These are phyloP conservation scores for Marasmius tenuissimus DNA, from an alignment of 1,284 basidiomycete genomes.

Conservation along the genomic window DNA sequence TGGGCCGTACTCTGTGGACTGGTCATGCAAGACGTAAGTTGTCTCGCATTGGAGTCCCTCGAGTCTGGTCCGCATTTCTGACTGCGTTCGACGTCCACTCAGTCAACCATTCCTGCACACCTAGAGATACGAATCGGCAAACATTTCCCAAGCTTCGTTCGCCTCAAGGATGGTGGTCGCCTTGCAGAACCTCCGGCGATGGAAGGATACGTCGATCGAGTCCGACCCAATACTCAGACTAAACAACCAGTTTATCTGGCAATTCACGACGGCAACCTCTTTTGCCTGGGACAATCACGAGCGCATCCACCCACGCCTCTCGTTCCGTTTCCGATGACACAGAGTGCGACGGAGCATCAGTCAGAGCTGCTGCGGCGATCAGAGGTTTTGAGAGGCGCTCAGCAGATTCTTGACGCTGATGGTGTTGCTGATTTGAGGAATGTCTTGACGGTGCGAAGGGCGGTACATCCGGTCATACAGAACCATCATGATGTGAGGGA, in stretches of 20 bases:
- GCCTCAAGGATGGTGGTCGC: conserved; percentile 52
- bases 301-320: conserved; percentile 74
- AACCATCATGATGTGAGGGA: conserved; percentile 32
- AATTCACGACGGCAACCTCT: conserved; percentile 74
- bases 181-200: conserved; percentile 72
- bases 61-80: background rate
- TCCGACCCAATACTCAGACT: conserved; percentile 60
- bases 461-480: conserved; percentile 47
- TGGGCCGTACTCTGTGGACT: conserved; percentile 78
- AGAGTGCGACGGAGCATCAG: conserved; percentile 26
- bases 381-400: conserved; percentile 62
- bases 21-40: conserved; percentile 62
- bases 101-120: conserved; percentile 37
- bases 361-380: conserved; percentile 41
- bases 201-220: conserved; percentile 79
- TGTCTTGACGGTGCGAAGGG: conserved; percentile 64
- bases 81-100: background rate
- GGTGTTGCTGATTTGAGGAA: conserved; percentile 70
- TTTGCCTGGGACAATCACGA: conserved; percentile 50
- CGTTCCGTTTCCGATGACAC: conserved; percentile 37
- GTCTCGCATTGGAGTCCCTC: background rate
- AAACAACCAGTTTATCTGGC: conserved; percentile 69
- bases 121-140: conserved; percentile 74
- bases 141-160: conserved; percentile 60
- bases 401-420: conserved; percentile 66